These are phyloP conservation scores for Auxenochlorella pyrenoidosa DNA, from an alignment of 139 green algal species.

Conservation along the genomic window DNA sequence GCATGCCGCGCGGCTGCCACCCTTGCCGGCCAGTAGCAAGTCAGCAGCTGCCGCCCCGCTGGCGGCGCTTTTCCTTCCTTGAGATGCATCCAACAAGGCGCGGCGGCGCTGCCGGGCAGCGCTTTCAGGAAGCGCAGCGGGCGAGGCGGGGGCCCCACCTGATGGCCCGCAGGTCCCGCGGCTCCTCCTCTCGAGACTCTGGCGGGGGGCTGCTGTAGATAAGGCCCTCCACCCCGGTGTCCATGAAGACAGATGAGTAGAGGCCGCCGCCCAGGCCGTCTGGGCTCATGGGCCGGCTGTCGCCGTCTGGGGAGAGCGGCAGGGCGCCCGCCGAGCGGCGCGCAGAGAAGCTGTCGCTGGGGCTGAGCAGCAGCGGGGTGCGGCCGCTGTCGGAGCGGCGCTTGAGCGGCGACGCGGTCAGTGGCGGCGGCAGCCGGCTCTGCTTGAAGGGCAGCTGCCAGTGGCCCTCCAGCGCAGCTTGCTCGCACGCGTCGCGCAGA, in stretches of 20 bases:
- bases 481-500: constrained; percentile 73
- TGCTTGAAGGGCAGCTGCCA: constrained; percentile 84
- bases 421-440: constrained; percentile 61
- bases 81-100: no score
- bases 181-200: background rate
- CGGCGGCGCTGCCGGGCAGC: no score
- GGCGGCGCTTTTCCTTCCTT: no score
- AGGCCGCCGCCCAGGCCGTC: constrained; percentile 58
- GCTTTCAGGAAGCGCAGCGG: no score
- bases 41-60: no score
- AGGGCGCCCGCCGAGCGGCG: background rate
- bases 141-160: no score
- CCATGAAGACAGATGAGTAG: constrained; percentile 64
- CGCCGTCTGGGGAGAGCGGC: constrained; percentile 18
- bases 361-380: background rate
- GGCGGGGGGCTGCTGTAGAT: constrained; percentile 35
- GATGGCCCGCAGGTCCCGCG: constrained; percentile 13
- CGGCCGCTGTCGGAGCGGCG: background rate
- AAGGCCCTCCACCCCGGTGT: constrained; percentile 66
- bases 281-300: constrained; percentile 48
- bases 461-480: constrained; percentile 78
- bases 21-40: no score
- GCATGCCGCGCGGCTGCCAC: no score
- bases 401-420: constrained; percentile 44
- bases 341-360: background rate